These are phyloP conservation scores for Tephrocybe sp. DNA, from an alignment of 768 basidiomycete genomes.

Conservation along the genomic window DNA sequence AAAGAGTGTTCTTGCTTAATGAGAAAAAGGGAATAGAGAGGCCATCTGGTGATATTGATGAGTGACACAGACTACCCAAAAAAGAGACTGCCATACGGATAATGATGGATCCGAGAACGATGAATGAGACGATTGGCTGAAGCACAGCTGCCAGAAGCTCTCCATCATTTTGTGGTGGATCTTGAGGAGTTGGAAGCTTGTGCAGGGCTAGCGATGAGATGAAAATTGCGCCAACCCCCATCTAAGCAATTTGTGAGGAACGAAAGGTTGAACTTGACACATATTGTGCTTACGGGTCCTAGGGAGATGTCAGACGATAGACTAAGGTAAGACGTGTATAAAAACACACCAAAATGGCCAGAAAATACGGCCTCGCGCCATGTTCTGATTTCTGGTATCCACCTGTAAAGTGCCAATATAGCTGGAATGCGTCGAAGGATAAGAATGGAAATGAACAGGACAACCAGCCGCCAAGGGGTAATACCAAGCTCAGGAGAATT, in stretches of 20 bases:
- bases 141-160: constrained; percentile 71
- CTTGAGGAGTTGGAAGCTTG: constrained; percentile 54
- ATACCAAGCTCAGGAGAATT: constrained; percentile 58
- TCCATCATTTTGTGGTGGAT: constrained; percentile 64
- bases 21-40: constrained; percentile 21
- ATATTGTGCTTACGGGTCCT: constrained; percentile 50
- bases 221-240: constrained; percentile 93
- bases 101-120: constrained; percentile 86
- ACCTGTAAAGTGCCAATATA: constrained; percentile 73
- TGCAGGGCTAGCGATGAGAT: constrained; percentile 73
- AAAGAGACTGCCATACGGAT: constrained; percentile 52
- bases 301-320: too few relatives aligned
- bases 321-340: too few relatives aligned
- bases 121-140: constrained; percentile 84
- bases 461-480: constrained; percentile 69
- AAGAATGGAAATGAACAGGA: constrained; percentile 68
- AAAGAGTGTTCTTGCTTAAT: constrained; percentile 15
- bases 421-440: constrained; percentile 78
- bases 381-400: constrained; percentile 83
- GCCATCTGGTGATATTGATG: constrained; percentile 9
- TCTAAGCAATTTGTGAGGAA: constrained; percentile 37
- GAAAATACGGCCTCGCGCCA: constrained; percentile 88
- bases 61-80: not conserved
- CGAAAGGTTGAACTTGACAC: too few relatives aligned
- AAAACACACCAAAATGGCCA: constrained; percentile 77